A percentile compares a stretch with the other conserved stretches of the same genome.
These are phyloP conservation scores for Fraxinus xanthoxyloides DNA, from an alignment of 305 asterid genomes.

Conservation along the genomic window DNA sequence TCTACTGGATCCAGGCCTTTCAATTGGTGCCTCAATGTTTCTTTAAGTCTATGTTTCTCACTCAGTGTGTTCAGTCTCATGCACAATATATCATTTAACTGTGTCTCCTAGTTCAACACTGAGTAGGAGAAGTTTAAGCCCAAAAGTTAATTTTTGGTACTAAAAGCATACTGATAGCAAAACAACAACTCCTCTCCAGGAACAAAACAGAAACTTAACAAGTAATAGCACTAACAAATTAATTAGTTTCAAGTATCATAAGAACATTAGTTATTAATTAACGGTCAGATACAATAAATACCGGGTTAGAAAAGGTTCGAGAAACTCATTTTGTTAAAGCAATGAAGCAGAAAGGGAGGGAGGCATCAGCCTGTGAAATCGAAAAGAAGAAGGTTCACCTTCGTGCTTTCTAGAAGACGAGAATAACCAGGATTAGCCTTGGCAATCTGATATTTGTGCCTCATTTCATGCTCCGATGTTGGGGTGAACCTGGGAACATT, in stretches of 20 bases:
- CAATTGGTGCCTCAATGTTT: not conserved
- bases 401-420: conserved; percentile 20
- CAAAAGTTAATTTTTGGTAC: not conserved
- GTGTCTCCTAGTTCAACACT: not conserved
- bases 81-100: not conserved
- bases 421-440: conserved; percentile 26
- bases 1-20: not conserved
- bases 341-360: not conserved
- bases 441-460: conserved; percentile 14
- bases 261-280: not conserved
- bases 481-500: conserved; percentile 32
- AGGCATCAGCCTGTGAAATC: not conserved
- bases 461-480: conserved; percentile 28
- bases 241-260: not conserved
- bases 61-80: not conserved
- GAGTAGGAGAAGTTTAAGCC: not conserved
- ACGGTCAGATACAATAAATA: not conserved
- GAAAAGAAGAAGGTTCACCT: conserved; percentile 12
- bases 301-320: not conserved
- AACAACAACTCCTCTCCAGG: not conserved
- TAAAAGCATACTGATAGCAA: not conserved
- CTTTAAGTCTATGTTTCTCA: not conserved
- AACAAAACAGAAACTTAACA: not conserved
- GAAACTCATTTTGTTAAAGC: not conserved
- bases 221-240: not conserved